A percentile compares a stretch with the other conserved stretches of the same genome.
These are phyloP conservation scores for Aspergillus sp. DNA, from an alignment of 2,329 filamentous ascomycete genomes.

Conservation along the genomic window DNA sequence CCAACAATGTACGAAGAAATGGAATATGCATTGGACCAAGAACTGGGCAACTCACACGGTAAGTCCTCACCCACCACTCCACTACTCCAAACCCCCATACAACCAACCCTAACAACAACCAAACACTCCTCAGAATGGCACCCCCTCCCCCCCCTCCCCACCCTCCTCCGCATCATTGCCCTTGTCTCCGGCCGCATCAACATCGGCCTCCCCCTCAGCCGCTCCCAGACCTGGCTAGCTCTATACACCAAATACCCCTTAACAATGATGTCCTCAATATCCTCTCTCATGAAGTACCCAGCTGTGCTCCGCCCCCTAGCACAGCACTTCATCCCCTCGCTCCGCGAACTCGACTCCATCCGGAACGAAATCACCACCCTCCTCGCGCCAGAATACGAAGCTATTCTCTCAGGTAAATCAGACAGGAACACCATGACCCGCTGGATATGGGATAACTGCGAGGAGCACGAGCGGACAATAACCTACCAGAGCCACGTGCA, in stretches of 20 bases:
- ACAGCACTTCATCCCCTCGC: background rate
- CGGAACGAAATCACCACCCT: background rate
- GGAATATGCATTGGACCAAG: background rate
- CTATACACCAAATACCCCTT: background rate
- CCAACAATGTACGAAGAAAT: background rate
- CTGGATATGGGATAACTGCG: background rate
- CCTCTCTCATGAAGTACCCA: background rate
- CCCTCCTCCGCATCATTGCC: background rate
- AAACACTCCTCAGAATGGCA: background rate
- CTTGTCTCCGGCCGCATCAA: constrained; percentile 1
- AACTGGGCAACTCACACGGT: background rate
- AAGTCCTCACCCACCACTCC: background rate
- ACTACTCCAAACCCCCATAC: too few relatives aligned
- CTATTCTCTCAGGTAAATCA: too few relatives aligned
- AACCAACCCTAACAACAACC: background rate
- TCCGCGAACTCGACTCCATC: background rate
- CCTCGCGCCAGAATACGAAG: background rate
- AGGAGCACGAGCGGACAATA: background rate
- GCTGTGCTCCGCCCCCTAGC: background rate
- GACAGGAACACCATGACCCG: background rate
- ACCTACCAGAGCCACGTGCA: background rate
- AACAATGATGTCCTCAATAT: background rate
- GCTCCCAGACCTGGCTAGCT: background rate
- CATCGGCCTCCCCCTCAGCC: background rate
- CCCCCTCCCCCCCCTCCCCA: background rate